Evolutionary conservation across 208 protist species (phyloP).

Genomic region (Trypanosoma theileri): DNA sequence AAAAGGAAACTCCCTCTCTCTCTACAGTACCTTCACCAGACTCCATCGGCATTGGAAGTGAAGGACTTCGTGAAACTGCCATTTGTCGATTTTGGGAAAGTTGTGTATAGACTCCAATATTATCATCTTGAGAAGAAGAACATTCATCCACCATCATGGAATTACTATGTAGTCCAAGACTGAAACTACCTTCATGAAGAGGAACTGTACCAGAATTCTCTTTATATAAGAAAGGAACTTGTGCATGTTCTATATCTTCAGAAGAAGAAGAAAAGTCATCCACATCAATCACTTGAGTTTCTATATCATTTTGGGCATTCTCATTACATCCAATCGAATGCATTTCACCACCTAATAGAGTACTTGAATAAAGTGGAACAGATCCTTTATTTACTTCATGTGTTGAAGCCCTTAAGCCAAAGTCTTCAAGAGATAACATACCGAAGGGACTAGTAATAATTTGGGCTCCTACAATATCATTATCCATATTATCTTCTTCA

Average conservation of each 20-base stretch:
- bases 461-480: not conserved
- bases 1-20: not conserved
- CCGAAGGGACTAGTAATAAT: not conserved
- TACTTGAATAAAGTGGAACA: not conserved
- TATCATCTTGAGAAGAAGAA: slow-evolving; percentile 8
- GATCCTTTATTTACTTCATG: not conserved
- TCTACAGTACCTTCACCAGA: not conserved
- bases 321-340: not conserved
- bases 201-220: not conserved
- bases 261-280: slow-evolving; percentile 29
- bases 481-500: not conserved
- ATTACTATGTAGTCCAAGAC: not conserved
- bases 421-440: slow-evolving; percentile 15
- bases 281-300: slow-evolving; percentile 32
- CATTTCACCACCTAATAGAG: not conserved
- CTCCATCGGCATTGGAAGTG: not conserved
- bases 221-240: not conserved
- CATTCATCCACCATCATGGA: not conserved
- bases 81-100: slow-evolving; percentile 2
- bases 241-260: not conserved
- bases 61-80: slow-evolving; percentile 17
- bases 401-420: slow-evolving; percentile 18
- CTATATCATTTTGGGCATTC: not conserved
- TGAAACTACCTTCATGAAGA: too few species aligned
- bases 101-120: slow-evolving; percentile 6